Percentiles rank a stretch among this genome's conserved stretches.
phyloP scores from a whole-genome alignment of 2,329 filamentous ascomycete species.

The Diaporthe humulicola region DNA sequence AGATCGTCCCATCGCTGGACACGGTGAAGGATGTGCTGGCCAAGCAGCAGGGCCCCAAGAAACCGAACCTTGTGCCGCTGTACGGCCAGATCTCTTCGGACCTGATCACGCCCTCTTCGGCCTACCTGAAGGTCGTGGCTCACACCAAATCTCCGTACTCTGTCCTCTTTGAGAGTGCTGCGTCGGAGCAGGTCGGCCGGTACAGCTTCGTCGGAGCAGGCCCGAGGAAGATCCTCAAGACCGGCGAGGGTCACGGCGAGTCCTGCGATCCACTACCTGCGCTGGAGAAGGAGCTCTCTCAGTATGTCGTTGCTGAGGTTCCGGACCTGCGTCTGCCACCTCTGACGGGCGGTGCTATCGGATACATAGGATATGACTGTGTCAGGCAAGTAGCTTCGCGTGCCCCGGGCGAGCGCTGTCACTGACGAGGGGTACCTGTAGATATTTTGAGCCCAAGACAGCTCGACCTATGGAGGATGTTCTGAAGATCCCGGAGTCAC shows the following conservation, averaged over 20 bases:
- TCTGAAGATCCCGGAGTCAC: conserved; percentile 88
- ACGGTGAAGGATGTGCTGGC: conserved; percentile 59
- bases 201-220: conserved; percentile 96
- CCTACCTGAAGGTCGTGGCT: conserved; percentile 90
- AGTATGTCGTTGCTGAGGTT: conserved; percentile 84
- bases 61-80: conserved; percentile 79
- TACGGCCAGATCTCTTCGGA: conserved; percentile 90
- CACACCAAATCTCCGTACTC: conserved; percentile 84
- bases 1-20: conserved; percentile 60
- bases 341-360: conserved; percentile 91
- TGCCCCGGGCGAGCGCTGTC: background rate
- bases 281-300: conserved; percentile 83
- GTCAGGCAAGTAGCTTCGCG: conserved; percentile 65
- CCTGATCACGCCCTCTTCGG: conserved; percentile 92
- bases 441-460: conserved; percentile 98
- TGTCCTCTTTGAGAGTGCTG: conserved; percentile 96
- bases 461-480: conserved; percentile 89
- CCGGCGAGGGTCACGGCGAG: conserved; percentile 88
- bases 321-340: conserved; percentile 87
- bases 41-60: conserved; percentile 51
- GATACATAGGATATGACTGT: conserved; percentile 98
- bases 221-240: conserved; percentile 84
- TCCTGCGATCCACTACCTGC: conserved; percentile 86
- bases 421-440: conserved; percentile 21
- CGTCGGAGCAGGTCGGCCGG: conserved; percentile 91